phyloP scores from a whole-genome alignment of 2,329 filamentous ascomycete genomes.

The Monosporascus sp. region DNA sequence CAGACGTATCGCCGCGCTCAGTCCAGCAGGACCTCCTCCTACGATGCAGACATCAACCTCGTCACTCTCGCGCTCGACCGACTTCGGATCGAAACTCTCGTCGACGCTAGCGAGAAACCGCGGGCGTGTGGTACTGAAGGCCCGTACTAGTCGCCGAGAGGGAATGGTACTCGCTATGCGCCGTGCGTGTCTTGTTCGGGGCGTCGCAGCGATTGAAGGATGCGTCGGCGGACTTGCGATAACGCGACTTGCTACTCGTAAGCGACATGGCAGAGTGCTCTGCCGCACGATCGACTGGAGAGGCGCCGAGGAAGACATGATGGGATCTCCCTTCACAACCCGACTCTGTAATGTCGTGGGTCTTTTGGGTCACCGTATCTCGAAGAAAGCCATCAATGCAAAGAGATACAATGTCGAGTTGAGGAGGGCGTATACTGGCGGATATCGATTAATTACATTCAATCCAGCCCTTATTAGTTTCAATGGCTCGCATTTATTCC shows the following conservation, averaged over 20 bases:
- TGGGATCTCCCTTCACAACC: neutral
- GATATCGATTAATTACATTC: neutral
- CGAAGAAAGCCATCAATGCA: neutral
- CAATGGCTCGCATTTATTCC: no score
- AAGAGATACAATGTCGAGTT: neutral
- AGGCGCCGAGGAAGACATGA: conserved; percentile 23
- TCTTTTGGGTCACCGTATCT: neutral
- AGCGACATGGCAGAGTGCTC: conserved; percentile 14
- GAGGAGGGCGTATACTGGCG: neutral
- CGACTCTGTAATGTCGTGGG: neutral
- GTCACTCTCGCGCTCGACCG: conserved; percentile 81
- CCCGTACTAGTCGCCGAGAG: conserved; percentile 16
- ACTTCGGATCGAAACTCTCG: conserved; percentile 59
- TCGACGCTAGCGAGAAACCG: conserved; percentile 31
- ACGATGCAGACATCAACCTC: conserved; percentile 96
- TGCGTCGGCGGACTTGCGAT: conserved; percentile 13
- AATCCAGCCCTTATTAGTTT: no score
- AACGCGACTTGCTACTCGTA: conserved; percentile 10
- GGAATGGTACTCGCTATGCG: conserved; percentile 6
- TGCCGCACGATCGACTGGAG: conserved; percentile 22
- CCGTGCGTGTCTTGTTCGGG: conserved; percentile 11
- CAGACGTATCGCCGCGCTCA: conserved; percentile 86
- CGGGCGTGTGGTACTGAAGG: conserved; percentile 32
- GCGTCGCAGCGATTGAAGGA: conserved; percentile 11
- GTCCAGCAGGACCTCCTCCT: conserved; percentile 88